Base-by-base conservation (phyloP, 2,329 filamentous ascomycete genomes). In the Karstenula rhodostoma region DNA sequence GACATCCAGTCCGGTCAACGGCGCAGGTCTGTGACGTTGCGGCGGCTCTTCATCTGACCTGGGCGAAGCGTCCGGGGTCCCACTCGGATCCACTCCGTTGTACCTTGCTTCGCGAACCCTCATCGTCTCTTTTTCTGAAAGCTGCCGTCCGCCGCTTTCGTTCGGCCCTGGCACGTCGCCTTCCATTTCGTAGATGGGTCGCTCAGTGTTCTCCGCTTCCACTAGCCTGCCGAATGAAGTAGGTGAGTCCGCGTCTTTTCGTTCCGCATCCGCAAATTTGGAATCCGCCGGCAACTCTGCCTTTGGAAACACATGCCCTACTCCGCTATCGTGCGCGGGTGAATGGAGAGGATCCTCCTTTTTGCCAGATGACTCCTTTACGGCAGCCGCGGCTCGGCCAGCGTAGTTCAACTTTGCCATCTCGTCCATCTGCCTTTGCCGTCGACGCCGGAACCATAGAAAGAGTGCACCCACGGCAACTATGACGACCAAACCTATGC, bases 131-230 rank as follows among this genome's bases (percentile, higher is more conserved):
- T 84, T 84, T 68, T 84, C 82, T 22, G 77, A 78, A 37, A 83
- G 69, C 60, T 80, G 75, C 19, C 77, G 78, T 32, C 81, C 81
- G 52, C 78, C 82, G 49, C 81, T 82, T 70, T 84, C 81, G 61
- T 82, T 83, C 56, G 82, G 81, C 44, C 81, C 80, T 17, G 83
- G 84, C 72, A 87, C 83, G 10, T 85, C 85, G 1, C 86, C 86
- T 0, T 83, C 82, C 71, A 83, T 86, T 47, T 82, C 85, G 56
- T 76, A 82, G 9, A 84, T 70, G 29, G 74, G 73, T 17, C 66
- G 64, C 60, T 78, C 74, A n/a, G 72, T 72, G 25, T 73, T 73
- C 12, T 77, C 78, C 22, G 70, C 75, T 56, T 80, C 79, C 9
- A 65, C 60, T 4, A 65, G 57, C 46, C 62, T 67, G 42, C 60